Evolutionary conservation across 345 rosid species (phyloP), one percentile per base, ranked within the genome.

Genomic region (Lepidium sativum): DNA sequence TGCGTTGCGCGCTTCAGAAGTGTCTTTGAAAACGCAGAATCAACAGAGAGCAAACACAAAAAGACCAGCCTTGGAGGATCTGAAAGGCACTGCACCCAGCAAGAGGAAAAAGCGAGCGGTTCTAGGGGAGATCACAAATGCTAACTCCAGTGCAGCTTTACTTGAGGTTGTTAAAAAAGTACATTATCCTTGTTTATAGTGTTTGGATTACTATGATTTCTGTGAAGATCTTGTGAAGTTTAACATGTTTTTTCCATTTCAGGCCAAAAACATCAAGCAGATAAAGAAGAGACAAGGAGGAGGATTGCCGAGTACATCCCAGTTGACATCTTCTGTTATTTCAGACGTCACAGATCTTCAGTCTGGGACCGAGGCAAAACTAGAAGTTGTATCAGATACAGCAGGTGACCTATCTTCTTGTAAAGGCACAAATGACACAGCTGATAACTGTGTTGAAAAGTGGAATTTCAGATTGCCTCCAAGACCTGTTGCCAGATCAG

Each of bases 61-160:
- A 80, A 77, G 87, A 75, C 63, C 85, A 64, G 80, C 83, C 71
- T 79, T 67, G 70, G 92, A 79, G 51, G 86, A 80, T 76, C 71
- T 49, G 49, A 79, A 52, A 39, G 38, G 42, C 56, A 73, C 55
- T 62, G 81, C 59, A 56, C 65, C 73, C 37, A 82, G 54, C 31
- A 71, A 64, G 70, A 63, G 31, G 65, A 64, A 78, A 79, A 86
- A 77, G 78, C 85, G 86, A 76, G 83, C 80, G 3, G 85, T 71
- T 70, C 86, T 92, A 63, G 80, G 76, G 66, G 96, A 92, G 73
- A 81, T 89, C 71, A 80, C 96, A 11, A 89, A 89, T 78, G 81
- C 77, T 74, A 70, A 76, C 72, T 71, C 79, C 59, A 76, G 55
- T 60, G 79, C 80, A 63, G 58, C 79, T 23, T 80, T 81, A 71